Evolutionary conservation across 352 stramenopile genomes (phyloP), one percentile per base, ranked within the genome.

Genomic region (Pythium biforme): DNA sequence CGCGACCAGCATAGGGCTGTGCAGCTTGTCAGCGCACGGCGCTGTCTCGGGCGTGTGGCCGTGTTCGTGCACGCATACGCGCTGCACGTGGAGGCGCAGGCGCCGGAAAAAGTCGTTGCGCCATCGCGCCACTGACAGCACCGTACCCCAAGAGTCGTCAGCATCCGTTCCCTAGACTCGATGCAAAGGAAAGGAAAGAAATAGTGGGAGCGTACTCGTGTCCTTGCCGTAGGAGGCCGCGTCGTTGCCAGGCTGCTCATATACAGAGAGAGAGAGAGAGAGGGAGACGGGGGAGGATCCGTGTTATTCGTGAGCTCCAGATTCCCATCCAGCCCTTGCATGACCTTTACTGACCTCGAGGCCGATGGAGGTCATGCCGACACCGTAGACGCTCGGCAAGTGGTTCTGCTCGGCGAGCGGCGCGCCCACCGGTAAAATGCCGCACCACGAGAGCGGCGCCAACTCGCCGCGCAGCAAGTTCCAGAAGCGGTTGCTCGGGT

Each of bases 401-500:
- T 70, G 66, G 53, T 96, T 96, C 59, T 96, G 88, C 48, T 88
- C 77, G 0, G 41, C 55, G 33, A 96, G 88, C 9, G 57, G 74
- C n/a, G 77, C 73, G 14, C 70, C 77, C 2, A 64, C 52, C 8
- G 83, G 82, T 12, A 96, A 25, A 12, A 96, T 77, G 1, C 85
- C 87, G 15, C 69, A 26, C 81, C 85, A 95, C 9, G 71, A 72
- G 4, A 77, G 64, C 37, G 79, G 67, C 6, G 78, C 55, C 20
- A 92, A 72, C 1, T 64, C 79, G 10, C 89, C 89, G 25, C 81
- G 88, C 17, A 97, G 64, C 47, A 97, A 61, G 49, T 80, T 89
- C 89, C 89, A 96, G 78, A 97, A 92, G 29, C 86, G 85, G 64
- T 97, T 97, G 22, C 68, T 94, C 11, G 89, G 89, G 53, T 97